phyloP scores from a whole-genome alignment of 495 filamentous ascomycete genomes.

The Haplographium delicatum region DNA sequence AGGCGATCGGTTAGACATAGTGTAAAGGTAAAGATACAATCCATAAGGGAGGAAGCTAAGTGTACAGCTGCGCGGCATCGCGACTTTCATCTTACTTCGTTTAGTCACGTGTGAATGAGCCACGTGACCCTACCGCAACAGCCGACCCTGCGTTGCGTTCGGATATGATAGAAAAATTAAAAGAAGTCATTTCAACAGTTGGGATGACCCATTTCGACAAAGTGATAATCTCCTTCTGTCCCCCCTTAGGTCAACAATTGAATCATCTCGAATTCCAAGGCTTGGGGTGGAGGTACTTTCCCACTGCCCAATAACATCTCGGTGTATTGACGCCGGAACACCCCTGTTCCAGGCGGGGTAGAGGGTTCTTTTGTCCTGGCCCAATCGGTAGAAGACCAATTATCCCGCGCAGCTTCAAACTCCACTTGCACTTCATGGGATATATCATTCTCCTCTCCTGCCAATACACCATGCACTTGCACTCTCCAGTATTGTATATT shows the following conservation, averaged over 20 bases:
- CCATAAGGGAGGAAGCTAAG: no score
- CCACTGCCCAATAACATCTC: background rate
- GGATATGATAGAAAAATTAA: no score
- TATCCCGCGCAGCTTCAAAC: background rate
- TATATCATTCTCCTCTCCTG: background rate
- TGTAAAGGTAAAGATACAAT: no score
- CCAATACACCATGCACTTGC: background rate
- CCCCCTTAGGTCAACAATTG: background rate
- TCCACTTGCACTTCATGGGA: background rate
- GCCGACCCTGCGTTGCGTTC: no score
- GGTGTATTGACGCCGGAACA: background rate
- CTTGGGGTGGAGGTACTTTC: background rate
- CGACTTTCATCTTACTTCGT: no score
- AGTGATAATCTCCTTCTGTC: background rate
- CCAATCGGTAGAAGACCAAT: background rate
- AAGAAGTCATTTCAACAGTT: background rate
- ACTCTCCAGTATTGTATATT: background rate
- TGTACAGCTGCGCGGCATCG: no score
- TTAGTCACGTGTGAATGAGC: no score
- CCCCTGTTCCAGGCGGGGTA: background rate
- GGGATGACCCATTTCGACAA: background rate
- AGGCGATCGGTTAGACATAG: no score
- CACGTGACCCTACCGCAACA: no score
- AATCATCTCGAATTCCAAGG: background rate
- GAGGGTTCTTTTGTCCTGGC: background rate